Conservation (phyloP, 2,329 filamentous ascomycete species). For the Ophiostoma quercus region DNA sequence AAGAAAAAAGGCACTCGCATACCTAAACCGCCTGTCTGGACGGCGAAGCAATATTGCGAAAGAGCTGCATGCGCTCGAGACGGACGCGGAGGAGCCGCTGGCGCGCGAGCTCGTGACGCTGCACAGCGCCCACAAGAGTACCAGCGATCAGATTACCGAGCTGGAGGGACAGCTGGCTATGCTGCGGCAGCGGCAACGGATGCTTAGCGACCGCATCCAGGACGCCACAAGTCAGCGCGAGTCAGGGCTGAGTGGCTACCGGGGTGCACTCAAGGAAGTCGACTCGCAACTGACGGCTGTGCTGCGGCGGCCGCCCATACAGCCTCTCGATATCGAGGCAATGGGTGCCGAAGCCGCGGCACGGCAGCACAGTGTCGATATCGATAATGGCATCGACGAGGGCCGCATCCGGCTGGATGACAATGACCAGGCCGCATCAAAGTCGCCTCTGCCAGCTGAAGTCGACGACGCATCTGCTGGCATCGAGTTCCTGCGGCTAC, state of each 20-base stretch:
- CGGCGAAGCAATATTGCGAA: conserved; percentile 46
- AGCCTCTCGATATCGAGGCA: conserved; percentile 47
- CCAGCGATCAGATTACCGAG: conserved; percentile 60
- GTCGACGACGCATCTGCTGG: conserved; percentile 38
- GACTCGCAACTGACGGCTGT: conserved; percentile 58
- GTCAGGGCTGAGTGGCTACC: conserved; percentile 67
- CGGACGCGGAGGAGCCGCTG: conserved; percentile 53
- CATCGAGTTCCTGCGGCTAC: conserved; percentile 54
- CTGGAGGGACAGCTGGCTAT: conserved; percentile 59
- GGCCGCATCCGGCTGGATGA: conserved; percentile 11
- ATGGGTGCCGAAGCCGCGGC: conserved; percentile 29
- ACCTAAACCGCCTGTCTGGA: conserved; percentile 49
- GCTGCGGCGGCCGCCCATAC: conserved; percentile 52
- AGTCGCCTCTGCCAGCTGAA: conserved; percentile 26
- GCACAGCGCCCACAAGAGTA: conserved; percentile 46
- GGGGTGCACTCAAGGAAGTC: conserved; percentile 59
- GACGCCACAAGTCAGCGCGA: conserved; percentile 62
- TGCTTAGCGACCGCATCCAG: conserved; percentile 54
- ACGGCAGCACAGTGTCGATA: conserved; percentile 9
- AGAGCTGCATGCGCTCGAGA: conserved; percentile 52
- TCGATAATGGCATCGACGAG: not conserved
- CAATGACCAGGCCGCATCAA: conserved; percentile 11
- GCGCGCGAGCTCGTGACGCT: conserved; percentile 57
- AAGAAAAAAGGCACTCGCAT: conserved; percentile 53
- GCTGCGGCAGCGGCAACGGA: conserved; percentile 56